Evolutionary conservation across 106 monocot species (phyloP).

Genomic region (Narthecium ossifragum): DNA sequence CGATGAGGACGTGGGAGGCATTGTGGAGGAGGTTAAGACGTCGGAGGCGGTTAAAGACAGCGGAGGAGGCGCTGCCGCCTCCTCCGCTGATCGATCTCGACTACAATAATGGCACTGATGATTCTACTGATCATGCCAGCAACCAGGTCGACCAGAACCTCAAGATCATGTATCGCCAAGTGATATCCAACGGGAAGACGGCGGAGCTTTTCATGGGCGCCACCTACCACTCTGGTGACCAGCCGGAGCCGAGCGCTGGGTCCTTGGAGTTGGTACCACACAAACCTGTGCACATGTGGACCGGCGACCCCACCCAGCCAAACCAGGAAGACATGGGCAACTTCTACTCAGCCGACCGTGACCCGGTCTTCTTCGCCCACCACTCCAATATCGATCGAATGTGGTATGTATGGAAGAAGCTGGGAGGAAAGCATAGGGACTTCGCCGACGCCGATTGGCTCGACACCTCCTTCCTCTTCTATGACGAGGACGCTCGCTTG

Average conservation of each 20-base stretch:
- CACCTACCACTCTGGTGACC: not conserved
- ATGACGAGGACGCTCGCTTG: constrained; percentile 12
- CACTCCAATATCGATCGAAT: constrained; percentile 2
- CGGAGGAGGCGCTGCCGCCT: not conserved
- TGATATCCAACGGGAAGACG: not conserved
- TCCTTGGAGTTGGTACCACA: not conserved
- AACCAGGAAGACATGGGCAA: not conserved
- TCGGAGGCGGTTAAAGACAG: too few species aligned
- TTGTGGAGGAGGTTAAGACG: too few species aligned
- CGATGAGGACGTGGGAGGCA: too few species aligned
- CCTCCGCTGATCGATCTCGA: not conserved
- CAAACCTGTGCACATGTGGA: not conserved
- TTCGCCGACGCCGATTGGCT: constrained; percentile 11
- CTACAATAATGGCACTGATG: not conserved
- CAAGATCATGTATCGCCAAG: not conserved
- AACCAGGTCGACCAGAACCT: not conserved
- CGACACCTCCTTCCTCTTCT: constrained; percentile 13
- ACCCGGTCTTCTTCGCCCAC: constrained; percentile 2
- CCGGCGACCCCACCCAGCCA: not conserved
- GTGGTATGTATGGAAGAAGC: not conserved
- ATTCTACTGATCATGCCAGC: not conserved
- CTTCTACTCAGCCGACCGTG: not conserved
- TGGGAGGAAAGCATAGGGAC: not conserved
- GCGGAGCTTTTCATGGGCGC: not conserved
- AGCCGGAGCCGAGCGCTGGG: not conserved